Percentiles rank a stretch among this genome's conserved stretches.
Evolutionary conservation across 2,329 filamentous ascomycete species (phyloP).

Genomic region (Furcasterigmium furcatum): DNA sequence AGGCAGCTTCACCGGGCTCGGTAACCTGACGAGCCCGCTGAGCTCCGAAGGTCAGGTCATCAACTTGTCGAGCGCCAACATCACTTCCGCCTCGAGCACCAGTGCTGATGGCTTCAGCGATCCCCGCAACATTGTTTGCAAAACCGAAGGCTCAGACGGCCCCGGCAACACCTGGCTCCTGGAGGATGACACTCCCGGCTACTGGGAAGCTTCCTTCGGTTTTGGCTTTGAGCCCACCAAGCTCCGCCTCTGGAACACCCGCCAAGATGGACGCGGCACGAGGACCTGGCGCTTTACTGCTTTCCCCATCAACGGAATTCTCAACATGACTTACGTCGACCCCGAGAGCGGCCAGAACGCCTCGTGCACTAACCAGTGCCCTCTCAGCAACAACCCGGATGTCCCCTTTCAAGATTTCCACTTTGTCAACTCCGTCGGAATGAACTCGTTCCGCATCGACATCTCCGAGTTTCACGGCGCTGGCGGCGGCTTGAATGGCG

Average conservation of each 20-base stretch:
- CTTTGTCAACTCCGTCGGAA: constrained; percentile 84
- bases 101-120: constrained; percentile 65
- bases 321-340: constrained; percentile 92
- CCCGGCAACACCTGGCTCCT: constrained; percentile 82
- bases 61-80: constrained; percentile 76
- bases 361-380: constrained; percentile 79
- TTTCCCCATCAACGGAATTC: constrained; percentile 83
- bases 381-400: constrained; percentile 69
- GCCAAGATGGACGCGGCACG: constrained; percentile 78
- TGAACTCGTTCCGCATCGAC: constrained; percentile 82
- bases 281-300: constrained; percentile 85
- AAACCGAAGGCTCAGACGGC: constrained; percentile 62
- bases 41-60: constrained; percentile 73
- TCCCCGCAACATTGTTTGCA: constrained; percentile 80
- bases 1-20: constrained; percentile 82
- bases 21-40: constrained; percentile 70
- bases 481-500: constrained; percentile 80
- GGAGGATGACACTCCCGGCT: constrained; percentile 70
- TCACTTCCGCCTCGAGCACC: constrained; percentile 64
- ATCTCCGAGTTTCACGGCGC: constrained; percentile 83
- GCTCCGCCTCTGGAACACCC: constrained; percentile 84
- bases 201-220: constrained; percentile 78
- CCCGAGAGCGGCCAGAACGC: constrained; percentile 62
- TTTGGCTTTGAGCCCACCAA: constrained; percentile 88
- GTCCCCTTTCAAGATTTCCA: constrained; percentile 80